Conservation (phyloP, 2,329 filamentous ascomycete species). For the Orbilia javanica region DNA sequence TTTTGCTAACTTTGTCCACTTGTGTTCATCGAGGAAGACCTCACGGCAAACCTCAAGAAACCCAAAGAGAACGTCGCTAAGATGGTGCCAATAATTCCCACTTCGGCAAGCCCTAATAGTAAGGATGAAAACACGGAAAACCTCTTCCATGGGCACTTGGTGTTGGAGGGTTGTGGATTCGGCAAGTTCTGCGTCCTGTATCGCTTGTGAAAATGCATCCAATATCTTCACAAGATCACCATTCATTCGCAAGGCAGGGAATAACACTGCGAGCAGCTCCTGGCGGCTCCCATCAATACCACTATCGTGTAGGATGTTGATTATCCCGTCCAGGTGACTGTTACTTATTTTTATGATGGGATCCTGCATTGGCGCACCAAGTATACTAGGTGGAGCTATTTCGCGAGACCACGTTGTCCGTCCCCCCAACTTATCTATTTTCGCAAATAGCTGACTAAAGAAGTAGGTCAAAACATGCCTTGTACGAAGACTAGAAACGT, state of each 20-base stretch:
- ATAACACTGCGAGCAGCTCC: conserved; percentile 26
- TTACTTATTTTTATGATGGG: conserved; percentile 18
- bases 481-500: conserved; percentile 17
- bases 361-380: neutral
- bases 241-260: conserved; percentile 34
- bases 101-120: conserved; percentile 12
- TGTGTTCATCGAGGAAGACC: conserved; percentile 16
- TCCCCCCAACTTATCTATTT: conserved; percentile 10
- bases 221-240: conserved; percentile 27
- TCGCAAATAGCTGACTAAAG: conserved; percentile 12
- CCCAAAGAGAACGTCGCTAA: conserved; percentile 37
- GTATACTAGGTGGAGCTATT: neutral
- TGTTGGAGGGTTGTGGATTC: neutral
- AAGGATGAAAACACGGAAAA: conserved; percentile 25
- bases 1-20: conserved; percentile 26
- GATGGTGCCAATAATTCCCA: conserved; percentile 16
- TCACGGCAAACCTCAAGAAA: conserved; percentile 11
- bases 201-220: conserved; percentile 24
- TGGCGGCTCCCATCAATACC: conserved; percentile 19
- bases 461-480: conserved; percentile 37
- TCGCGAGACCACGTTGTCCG: neutral
- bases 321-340: conserved; percentile 25
- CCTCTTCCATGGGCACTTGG: conserved; percentile 17
- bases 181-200: conserved; percentile 14
- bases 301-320: conserved; percentile 13